A percentile compares a stretch with the other conserved stretches of the same genome.
phyloP scores from a whole-genome alignment of 805 yeast genomes.

The Nakazawaea ernobii region DNA sequence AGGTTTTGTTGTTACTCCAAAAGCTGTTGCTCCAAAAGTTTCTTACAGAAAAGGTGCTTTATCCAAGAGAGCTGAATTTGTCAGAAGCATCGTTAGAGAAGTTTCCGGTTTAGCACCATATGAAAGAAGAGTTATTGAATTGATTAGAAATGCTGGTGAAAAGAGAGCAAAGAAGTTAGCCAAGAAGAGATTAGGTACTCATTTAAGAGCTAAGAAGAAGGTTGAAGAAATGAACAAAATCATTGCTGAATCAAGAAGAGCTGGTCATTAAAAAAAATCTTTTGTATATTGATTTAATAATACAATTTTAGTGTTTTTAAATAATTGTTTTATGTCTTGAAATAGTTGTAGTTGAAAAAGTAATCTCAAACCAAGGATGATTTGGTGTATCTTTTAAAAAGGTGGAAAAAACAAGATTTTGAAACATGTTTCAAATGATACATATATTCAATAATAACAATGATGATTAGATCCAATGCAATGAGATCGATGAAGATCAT shows the following conservation, averaged over 20 bases:
- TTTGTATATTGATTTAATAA: neutral
- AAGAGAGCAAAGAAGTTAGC: slow-evolving; percentile 99
- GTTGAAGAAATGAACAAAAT: slow-evolving; percentile 96
- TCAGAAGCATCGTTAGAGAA: slow-evolving; percentile 92
- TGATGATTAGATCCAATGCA: no score
- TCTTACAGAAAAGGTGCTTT: slow-evolving; percentile 96
- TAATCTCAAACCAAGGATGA: no score
- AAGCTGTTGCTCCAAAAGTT: slow-evolving; percentile 80
- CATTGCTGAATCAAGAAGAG: slow-evolving; percentile 93
- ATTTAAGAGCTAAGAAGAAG: slow-evolving; percentile 99
- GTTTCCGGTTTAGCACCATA: slow-evolving; percentile 99
- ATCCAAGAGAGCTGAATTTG: slow-evolving; percentile 94
- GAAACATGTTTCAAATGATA: no score
- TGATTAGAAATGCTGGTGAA: slow-evolving; percentile 99
- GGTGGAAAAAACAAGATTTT: no score
- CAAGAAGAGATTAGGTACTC: slow-evolving; percentile 99
- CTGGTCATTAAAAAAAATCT: slow-evolving; percentile 49
- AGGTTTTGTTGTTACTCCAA: slow-evolving; percentile 93
- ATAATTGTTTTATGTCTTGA: neutral
- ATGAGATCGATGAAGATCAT: no score
- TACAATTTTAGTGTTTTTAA: slow-evolving; percentile 1
- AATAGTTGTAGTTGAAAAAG: no score
- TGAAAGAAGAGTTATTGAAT: slow-evolving; percentile 98
- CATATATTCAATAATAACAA: no score
- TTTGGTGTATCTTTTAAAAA: no score